These are phyloP conservation scores for Pleurotus salmoneostramineus DNA, from an alignment of 768 basidiomycete species.

Conservation along the genomic window DNA sequence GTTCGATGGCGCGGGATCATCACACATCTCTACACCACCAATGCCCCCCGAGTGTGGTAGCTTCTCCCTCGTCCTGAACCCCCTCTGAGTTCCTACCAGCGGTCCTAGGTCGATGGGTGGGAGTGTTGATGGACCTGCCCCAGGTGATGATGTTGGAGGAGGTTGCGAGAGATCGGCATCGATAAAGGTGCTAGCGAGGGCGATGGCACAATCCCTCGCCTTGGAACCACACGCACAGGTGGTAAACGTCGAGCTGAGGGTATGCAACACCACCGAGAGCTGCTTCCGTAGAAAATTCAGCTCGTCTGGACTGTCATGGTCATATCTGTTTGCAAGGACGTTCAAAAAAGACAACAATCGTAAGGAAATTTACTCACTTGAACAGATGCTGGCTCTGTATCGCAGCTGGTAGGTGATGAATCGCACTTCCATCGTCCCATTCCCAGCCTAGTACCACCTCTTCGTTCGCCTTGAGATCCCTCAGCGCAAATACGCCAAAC, in stretches of 20 bases:
- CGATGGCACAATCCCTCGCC: slow-evolving; percentile 59
- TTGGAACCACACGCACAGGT: slow-evolving; percentile 70
- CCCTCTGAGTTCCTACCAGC: slow-evolving; percentile 53
- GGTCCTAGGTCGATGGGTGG: slow-evolving; percentile 52
- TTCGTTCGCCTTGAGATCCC: slow-evolving; percentile 72
- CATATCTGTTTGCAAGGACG: slow-evolving; percentile 4
- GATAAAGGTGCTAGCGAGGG: slow-evolving; percentile 64
- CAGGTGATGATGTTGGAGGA: background rate
- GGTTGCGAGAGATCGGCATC: slow-evolving; percentile 15
- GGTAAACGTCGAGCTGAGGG: slow-evolving; percentile 66
- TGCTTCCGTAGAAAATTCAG: slow-evolving; percentile 55
- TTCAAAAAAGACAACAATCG: slow-evolving; percentile 4
- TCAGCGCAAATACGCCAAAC: slow-evolving; percentile 79
- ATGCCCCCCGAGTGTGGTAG: slow-evolving; percentile 57
- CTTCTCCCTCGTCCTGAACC: slow-evolving; percentile 59
- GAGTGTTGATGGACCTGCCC: background rate
- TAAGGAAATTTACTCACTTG: slow-evolving; percentile 39
- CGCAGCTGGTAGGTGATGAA: slow-evolving; percentile 73
- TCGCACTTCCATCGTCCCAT: slow-evolving; percentile 90
- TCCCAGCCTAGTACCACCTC: slow-evolving; percentile 94
- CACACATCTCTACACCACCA: slow-evolving; percentile 54
- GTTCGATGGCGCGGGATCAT: slow-evolving; percentile 12
- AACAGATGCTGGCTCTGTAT: slow-evolving; percentile 54
- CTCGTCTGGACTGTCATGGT: slow-evolving; percentile 36
- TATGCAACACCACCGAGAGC: slow-evolving; percentile 66